A percentile compares a stretch with the other conserved stretches of the same genome.
Evolutionary conservation across 169 alveolate genomes (phyloP).

Genomic region (Eimeria maxima): DNA sequence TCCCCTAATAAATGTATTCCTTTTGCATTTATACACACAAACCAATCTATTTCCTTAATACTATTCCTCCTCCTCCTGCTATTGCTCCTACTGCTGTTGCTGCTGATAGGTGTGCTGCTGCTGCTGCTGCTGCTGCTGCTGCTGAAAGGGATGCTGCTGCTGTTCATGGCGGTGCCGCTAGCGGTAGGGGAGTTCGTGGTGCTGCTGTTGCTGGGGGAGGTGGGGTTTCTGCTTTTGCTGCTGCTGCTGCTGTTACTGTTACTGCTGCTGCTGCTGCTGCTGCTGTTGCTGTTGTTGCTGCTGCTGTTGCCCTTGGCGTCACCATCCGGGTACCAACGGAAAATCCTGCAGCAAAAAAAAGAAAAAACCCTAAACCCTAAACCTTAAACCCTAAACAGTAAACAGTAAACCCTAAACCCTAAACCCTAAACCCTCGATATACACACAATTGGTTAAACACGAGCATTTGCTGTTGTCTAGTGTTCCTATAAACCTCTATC

Average conservation of each 20-base stretch:
- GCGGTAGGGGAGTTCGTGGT: no score
- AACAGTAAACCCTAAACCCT: slow-evolving; percentile 32
- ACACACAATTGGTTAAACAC: no score
- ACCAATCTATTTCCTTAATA: no score
- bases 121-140: no score
- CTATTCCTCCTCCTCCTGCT: no score
- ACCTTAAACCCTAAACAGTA: no score
- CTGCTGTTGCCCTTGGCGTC: not conserved
- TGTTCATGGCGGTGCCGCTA: no score
- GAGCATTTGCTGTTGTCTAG: not conserved
- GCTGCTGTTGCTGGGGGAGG: no score
- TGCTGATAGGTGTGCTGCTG: no score
- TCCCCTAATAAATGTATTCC: not conserved
- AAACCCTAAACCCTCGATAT: not conserved
- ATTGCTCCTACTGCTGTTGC: no score
- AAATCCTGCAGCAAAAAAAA: not conserved
- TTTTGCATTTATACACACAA: no score
- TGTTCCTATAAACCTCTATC: not conserved
- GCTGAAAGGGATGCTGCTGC: no score
- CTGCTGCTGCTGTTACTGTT: not conserved
- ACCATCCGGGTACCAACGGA: not conserved
- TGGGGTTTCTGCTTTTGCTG: not conserved
- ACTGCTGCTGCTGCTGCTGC: slow-evolving; percentile 21
- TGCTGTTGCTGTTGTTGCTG: not conserved
- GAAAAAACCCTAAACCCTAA: not conserved